These are phyloP conservation scores for Cyclocybe cylindracea DNA, from an alignment of 768 basidiomycete genomes.

Conservation along the genomic window DNA sequence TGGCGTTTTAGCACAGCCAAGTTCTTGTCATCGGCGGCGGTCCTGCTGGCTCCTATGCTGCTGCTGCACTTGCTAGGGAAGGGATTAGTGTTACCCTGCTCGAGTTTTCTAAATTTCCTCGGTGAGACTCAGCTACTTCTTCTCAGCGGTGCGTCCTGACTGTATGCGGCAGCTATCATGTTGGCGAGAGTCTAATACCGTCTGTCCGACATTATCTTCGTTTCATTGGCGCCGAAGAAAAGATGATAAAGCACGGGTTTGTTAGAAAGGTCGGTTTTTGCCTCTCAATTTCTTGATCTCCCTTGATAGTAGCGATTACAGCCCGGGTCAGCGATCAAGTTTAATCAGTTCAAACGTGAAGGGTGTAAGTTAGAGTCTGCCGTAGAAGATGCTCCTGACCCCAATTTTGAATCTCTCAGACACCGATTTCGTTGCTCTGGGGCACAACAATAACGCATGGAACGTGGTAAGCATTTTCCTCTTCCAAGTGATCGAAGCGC, in stretches of 20 bases:
- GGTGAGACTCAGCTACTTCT: constrained; percentile 24
- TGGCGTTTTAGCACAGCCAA: constrained; percentile 36
- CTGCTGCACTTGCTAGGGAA: constrained; percentile 55
- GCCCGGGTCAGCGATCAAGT: constrained; percentile 66
- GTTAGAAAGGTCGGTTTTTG: constrained; percentile 41
- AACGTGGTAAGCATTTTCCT: constrained; percentile 52
- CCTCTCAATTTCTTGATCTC: not conserved
- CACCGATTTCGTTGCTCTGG: constrained; percentile 60
- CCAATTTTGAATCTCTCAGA: constrained; percentile 32
- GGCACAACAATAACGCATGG: constrained; percentile 57
- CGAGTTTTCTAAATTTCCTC: constrained; percentile 57
- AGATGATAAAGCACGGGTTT: constrained; percentile 51
- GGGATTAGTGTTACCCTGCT: constrained; percentile 54
- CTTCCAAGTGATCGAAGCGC: not conserved
- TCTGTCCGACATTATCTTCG: constrained; percentile 59
- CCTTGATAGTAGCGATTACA: constrained; percentile 19
- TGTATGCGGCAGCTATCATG: constrained; percentile 44
- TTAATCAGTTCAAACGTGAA: constrained; percentile 65
- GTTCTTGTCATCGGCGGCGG: constrained; percentile 54
- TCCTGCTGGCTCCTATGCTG: constrained; percentile 59
- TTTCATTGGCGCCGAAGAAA: constrained; percentile 59
- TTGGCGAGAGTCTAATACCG: constrained; percentile 63
- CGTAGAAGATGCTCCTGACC: constrained; percentile 2
- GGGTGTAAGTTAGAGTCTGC: constrained; percentile 44
- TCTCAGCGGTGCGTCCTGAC: not conserved